These are phyloP conservation scores for Secale cereale DNA, from an alignment of 176 grass and related monocot species.

Conservation along the genomic window DNA sequence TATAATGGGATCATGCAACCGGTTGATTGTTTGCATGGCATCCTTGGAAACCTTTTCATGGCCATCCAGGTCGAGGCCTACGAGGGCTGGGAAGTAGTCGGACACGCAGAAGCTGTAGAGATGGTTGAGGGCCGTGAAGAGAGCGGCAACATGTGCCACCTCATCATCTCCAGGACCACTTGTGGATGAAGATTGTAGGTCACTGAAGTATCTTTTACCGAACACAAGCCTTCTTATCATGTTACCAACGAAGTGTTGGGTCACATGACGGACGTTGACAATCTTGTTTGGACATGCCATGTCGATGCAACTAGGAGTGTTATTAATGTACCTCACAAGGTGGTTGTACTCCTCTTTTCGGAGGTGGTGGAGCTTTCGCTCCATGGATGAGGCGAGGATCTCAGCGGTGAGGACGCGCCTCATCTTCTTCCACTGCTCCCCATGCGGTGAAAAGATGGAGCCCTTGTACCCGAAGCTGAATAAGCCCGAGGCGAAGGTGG, in stretches of 20 bases:
- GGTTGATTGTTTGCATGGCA: background rate
- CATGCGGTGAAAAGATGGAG: background rate
- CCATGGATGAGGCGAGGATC: background rate
- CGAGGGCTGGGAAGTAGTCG: constrained; percentile 37
- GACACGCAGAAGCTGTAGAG: constrained; percentile 39
- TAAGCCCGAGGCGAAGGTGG: background rate
- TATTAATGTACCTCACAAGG: background rate
- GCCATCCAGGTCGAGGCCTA: constrained; percentile 38
- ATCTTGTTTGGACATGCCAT: background rate
- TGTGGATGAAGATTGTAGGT: background rate
- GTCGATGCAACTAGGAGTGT: no score
- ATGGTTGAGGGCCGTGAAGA: constrained; percentile 4
- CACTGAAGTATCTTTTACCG: constrained; percentile 29
- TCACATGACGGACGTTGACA: background rate
- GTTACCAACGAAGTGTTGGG: constrained; percentile 33
- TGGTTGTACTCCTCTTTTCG: constrained; percentile 20
- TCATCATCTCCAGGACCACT: constrained; percentile 30
- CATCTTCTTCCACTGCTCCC: constrained; percentile 32
- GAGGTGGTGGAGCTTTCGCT: background rate
- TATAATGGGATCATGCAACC: constrained; percentile 27
- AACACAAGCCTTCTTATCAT: constrained; percentile 37
- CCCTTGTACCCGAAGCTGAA: background rate
- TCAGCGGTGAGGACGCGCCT: constrained; percentile 12
- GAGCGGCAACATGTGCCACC: constrained; percentile 35
- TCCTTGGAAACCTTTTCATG: constrained; percentile 32